Evolutionary conservation across 1,284 basidiomycete genomes (phyloP), one percentile per base, ranked within the genome.

Genomic region (Ceraceosorus bombacis): DNA sequence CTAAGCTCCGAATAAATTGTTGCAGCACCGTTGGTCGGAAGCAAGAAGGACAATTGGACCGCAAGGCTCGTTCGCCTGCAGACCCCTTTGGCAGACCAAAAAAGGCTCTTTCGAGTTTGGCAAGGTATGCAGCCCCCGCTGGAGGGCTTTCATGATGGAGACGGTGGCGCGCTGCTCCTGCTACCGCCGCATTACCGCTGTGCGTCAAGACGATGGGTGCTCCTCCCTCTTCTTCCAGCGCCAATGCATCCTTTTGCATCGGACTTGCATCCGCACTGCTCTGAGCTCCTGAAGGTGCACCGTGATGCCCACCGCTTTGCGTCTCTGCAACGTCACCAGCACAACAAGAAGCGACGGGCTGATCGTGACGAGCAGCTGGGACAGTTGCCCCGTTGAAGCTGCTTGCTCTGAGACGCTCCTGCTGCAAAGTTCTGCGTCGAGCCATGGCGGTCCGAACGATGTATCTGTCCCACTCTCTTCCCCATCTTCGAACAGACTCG

Each of bases 391-490:
- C 27, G 27, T 27, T 27, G 27, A 27, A 27, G 27, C 27, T 27
- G 27, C 27, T 1, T 27, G 27, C 27, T 27, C 27, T 3, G 3
- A 27, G 27, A 15, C 43, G 43, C 48, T 13, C 50, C 6, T 27
- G 10, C n/a, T 37, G 12, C 17, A n/a, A 12, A 27, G 9, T 27
- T 41, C 36, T n/a, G 15, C 37, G 37, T 49, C 37, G 53, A 9
- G 17, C 17, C 13, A 53, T 41, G 6, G 60, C 63, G 6, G 43
- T 54, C 9, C 49, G n/a, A 39, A 62, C 52, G 43, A 64, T 64
- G 60, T 59, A 64, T 2, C 63, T 55, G 54, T 65, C 63, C 57
- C 57, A 65, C 48, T 65, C 63, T 40, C 63, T 49, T 6, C 63
- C 63, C 51, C 51, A 60, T 15, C 63, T 49, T 13, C 63, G 57